Evolutionary conservation across 257 asterid species (phyloP).

Genomic region (Solanum pimpinellifolium): DNA sequence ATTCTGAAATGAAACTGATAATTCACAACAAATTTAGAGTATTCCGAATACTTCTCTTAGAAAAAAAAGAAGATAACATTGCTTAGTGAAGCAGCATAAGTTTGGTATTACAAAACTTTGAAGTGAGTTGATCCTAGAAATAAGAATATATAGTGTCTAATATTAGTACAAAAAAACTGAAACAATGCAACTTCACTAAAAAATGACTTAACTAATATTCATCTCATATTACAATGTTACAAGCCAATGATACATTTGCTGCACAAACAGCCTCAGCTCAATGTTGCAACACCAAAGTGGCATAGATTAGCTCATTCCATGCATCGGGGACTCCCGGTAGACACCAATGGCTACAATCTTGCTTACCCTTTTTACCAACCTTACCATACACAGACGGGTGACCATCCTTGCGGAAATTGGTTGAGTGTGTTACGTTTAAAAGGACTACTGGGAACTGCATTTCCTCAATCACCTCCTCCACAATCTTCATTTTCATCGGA

Average conservation of each 20-base stretch:
- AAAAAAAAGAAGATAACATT: not conserved
- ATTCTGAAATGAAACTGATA: not conserved
- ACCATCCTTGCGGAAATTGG: conserved; percentile 88
- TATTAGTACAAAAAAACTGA: not conserved
- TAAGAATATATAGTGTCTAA: not conserved
- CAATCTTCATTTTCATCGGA: conserved; percentile 77
- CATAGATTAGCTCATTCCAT: conserved; percentile 91
- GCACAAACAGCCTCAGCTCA: not conserved
- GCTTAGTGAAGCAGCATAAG: not conserved
- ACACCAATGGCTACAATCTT: conserved; percentile 99
- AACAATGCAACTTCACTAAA: not conserved
- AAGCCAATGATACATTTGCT: not conserved
- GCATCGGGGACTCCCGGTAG: conserved; percentile 96
- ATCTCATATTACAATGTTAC: not conserved
- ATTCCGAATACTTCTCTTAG: too few relatives aligned
- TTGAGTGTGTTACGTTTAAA: conserved; percentile 58
- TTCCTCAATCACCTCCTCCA: conserved; percentile 52
- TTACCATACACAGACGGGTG: conserved; percentile 89
- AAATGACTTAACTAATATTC: not conserved
- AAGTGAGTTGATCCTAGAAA: not conserved
- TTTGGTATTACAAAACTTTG: not conserved
- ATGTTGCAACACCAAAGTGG: conserved; percentile 41
- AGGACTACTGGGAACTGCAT: conserved; percentile 47
- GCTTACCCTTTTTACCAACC: conserved; percentile 51
- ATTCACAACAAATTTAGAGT: fast-evolving